phyloP scores from a whole-genome alignment of 495 filamentous ascomycete genomes.

The Xylaria grammica region DNA sequence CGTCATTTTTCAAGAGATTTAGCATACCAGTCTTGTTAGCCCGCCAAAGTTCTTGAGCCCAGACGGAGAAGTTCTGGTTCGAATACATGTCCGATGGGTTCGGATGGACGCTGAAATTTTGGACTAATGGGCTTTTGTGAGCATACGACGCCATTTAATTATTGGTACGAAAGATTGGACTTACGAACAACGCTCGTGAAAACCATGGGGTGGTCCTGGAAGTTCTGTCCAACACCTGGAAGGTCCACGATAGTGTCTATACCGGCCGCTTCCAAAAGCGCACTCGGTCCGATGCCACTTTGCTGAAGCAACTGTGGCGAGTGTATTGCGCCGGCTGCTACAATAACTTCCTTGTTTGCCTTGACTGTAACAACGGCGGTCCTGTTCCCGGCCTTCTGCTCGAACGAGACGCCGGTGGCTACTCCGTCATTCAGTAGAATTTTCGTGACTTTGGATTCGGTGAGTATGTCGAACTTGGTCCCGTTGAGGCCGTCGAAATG shows the following conservation, averaged over 20 bases:
- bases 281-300: conserved; percentile 59
- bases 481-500: conserved; percentile 42
- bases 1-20: background rate
- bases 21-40: conserved; percentile 43
- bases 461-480: conserved; percentile 45
- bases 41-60: conserved; percentile 41
- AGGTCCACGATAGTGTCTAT: conserved; percentile 56
- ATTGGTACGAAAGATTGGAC: conserved; percentile 14
- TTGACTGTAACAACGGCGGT: conserved; percentile 36
- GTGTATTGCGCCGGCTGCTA: conserved; percentile 63
- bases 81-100: conserved; percentile 39
- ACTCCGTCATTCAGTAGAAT: conserved; percentile 42
- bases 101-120: conserved; percentile 40
- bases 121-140: conserved; percentile 31
- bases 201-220: conserved; percentile 60
- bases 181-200: conserved; percentile 39
- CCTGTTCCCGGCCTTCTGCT: conserved; percentile 23
- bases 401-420: conserved; percentile 44
- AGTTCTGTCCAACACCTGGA: conserved; percentile 64
- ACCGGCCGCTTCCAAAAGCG: conserved; percentile 49
- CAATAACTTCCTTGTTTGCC: conserved; percentile 61
- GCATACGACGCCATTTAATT: too few species aligned
- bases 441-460: conserved; percentile 44
- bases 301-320: conserved; percentile 64
- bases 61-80: conserved; percentile 45